phyloP scores from a whole-genome alignment of 495 filamentous ascomycete species.

The Aspergillus homomorphus region DNA sequence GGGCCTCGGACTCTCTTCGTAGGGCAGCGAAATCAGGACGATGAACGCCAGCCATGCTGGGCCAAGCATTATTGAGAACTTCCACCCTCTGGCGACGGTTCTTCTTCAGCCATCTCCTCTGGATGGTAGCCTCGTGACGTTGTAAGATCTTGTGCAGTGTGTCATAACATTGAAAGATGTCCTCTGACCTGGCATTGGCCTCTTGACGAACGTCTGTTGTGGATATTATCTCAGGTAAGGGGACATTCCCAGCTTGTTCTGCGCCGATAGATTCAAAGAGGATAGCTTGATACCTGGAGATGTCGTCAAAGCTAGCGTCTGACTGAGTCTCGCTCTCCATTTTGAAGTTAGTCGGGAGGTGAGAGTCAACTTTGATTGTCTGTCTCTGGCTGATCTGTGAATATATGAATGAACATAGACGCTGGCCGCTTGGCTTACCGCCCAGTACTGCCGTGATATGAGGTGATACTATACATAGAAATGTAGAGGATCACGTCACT shows the following conservation, averaged over 20 bases:
- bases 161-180: slow-evolving; percentile 1
- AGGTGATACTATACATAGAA: too few species aligned
- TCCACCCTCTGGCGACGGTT: slow-evolving; percentile 35
- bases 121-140: slow-evolving; percentile 44
- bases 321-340: too few species aligned
- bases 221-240: slow-evolving; percentile 3
- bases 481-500: too few species aligned
- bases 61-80: slow-evolving; percentile 43
- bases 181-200: background rate
- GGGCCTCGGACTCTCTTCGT: slow-evolving; percentile 15
- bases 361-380: too few species aligned
- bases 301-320: too few species aligned
- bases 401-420: too few species aligned
- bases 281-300: background rate
- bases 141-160: slow-evolving; percentile 9
- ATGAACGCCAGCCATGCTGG: slow-evolving; percentile 46
- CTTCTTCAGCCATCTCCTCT: slow-evolving; percentile 51
- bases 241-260: background rate
- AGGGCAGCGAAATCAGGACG: slow-evolving; percentile 51
- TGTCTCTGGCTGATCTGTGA: too few species aligned
- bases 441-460: too few species aligned
- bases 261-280: background rate
- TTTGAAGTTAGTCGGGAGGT: too few species aligned
- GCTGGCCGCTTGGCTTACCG: too few species aligned
- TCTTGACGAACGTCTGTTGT: slow-evolving; percentile 3